A percentile compares a stretch with the other conserved stretches of the same genome.
Conservation (phyloP, 805 yeast genomes). For the Teunomyces aglyptinius region DNA sequence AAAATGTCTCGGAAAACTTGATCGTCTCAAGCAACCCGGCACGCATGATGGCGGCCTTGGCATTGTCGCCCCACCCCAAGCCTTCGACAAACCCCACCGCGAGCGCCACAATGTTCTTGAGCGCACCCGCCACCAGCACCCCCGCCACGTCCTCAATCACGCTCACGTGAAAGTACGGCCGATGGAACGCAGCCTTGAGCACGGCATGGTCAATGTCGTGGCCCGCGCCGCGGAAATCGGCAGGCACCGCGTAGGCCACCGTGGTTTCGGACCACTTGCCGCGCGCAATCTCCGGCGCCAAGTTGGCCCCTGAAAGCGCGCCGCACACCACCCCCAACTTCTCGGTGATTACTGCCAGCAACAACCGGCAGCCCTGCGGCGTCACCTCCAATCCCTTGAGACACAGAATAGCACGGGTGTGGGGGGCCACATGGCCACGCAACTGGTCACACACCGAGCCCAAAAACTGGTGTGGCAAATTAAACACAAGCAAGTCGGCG, state of each 20-base stretch:
- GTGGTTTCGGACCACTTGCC: constrained; percentile 49
- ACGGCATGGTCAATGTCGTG: constrained; percentile 39
- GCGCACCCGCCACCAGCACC: constrained; percentile 47
- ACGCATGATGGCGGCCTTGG: constrained; percentile 49
- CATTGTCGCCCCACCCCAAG: constrained; percentile 49
- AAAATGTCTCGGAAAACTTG: constrained; percentile 35
- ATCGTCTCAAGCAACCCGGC: constrained; percentile 43
- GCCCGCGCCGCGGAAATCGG: constrained; percentile 40
- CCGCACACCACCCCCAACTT: constrained; percentile 44
- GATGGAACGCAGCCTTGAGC: constrained; percentile 44
- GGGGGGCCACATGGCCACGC: constrained; percentile 37
- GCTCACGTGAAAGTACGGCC: constrained; percentile 46
- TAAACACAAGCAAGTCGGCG: constrained; percentile 45
- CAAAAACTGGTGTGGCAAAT: constrained; percentile 47
- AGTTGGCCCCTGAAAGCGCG: constrained; percentile 48
- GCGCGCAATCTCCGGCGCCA: constrained; percentile 47
- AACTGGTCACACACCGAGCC: constrained; percentile 38
- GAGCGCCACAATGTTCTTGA: constrained; percentile 46
- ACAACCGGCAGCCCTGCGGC: constrained; percentile 42
- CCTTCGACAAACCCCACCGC: constrained; percentile 50
- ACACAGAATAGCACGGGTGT: constrained; percentile 44
- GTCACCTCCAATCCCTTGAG: constrained; percentile 46
- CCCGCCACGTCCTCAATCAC: constrained; percentile 47
- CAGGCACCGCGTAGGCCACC: constrained; percentile 40
- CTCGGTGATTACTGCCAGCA: constrained; percentile 43